Percentiles rank a stretch among this genome's conserved stretches.
Evolutionary conservation across 2,329 filamentous ascomycete species (phyloP).

Genomic region (Alternaria conjuncta): DNA sequence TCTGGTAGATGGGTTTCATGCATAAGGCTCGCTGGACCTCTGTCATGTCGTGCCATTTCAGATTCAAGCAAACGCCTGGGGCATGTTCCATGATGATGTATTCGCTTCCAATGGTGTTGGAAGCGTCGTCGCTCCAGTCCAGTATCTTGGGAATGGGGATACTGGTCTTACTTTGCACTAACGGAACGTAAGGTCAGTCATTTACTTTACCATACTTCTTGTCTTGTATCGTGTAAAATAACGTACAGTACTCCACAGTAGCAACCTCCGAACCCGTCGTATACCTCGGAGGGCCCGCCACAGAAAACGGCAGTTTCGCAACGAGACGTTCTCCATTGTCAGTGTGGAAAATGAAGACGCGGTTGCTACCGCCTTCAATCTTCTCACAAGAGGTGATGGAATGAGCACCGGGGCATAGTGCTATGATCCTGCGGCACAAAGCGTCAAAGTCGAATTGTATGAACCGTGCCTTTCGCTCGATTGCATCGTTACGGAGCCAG

Average conservation of each 20-base stretch:
- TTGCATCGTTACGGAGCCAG: neutral
- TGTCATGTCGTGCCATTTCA: no score
- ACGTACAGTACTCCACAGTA: constrained; percentile 52
- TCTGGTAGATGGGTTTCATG: constrained; percentile 36
- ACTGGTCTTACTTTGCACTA: constrained; percentile 39
- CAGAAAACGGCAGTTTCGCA: constrained; percentile 50
- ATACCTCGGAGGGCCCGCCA: constrained; percentile 48
- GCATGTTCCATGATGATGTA: constrained; percentile 52
- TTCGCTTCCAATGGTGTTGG: constrained; percentile 44
- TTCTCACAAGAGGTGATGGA: constrained; percentile 49
- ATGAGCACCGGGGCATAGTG: constrained; percentile 46
- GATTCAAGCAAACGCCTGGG: constrained; percentile 25
- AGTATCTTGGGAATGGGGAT: constrained; percentile 53
- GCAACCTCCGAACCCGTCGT: constrained; percentile 55
- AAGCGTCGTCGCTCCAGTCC: constrained; percentile 51
- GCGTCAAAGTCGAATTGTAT: constrained; percentile 51
- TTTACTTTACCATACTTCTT: neutral
- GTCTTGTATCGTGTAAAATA: no score
- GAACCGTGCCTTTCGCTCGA: constrained; percentile 45
- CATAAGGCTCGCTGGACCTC: constrained; percentile 10
- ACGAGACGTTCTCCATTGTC: constrained; percentile 49
- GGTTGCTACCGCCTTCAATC: constrained; percentile 54
- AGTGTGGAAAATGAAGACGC: constrained; percentile 52
- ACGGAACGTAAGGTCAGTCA: constrained; percentile 31
- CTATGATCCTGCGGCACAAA: constrained; percentile 47